These are phyloP conservation scores for Akebia trifoliata DNA, from an alignment of 164 flowering plant species.

Conservation along the genomic window DNA sequence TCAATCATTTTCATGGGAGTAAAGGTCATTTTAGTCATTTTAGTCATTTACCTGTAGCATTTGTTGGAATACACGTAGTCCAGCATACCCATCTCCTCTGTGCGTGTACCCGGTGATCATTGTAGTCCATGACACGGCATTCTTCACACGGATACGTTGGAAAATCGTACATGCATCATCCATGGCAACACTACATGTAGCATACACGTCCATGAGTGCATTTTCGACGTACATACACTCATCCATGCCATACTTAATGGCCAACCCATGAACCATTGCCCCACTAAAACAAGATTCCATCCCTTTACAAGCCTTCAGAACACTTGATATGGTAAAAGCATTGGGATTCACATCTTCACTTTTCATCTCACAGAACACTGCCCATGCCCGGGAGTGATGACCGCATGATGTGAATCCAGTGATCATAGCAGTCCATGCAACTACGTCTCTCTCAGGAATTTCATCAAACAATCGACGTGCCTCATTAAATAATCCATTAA, in stretches of 20 bases:
- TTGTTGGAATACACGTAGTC: conserved; percentile 42
- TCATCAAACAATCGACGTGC: conserved; percentile 74
- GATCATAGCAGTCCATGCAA: conserved; percentile 85
- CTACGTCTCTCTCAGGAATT: conserved; percentile 71
- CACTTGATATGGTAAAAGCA: conserved; percentile 59
- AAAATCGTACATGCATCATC: conserved; percentile 54
- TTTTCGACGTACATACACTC: conserved; percentile 63
- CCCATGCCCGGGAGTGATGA: conserved; percentile 46
- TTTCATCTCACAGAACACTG: conserved; percentile 47
- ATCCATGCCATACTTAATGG: conserved; percentile 48
- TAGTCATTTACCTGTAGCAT: conserved; percentile 52
- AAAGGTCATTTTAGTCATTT: neutral
- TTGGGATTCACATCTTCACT: conserved; percentile 41
- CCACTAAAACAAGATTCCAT: conserved; percentile 44
- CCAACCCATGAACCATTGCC: conserved; percentile 55
- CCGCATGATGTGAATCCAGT: conserved; percentile 54
- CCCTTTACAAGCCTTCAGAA: conserved; percentile 68
- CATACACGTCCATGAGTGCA: conserved; percentile 75
- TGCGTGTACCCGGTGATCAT: conserved; percentile 73
- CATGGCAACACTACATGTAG: conserved; percentile 55
- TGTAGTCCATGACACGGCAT: conserved; percentile 76
- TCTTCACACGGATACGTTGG: conserved; percentile 39
- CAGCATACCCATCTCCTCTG: conserved; percentile 51
- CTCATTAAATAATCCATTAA: conserved; percentile 33
- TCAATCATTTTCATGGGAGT: too few relatives aligned